phyloP scores from a whole-genome alignment of 2,329 filamentous ascomycete genomes.

The Bipolaris oryzae region DNA sequence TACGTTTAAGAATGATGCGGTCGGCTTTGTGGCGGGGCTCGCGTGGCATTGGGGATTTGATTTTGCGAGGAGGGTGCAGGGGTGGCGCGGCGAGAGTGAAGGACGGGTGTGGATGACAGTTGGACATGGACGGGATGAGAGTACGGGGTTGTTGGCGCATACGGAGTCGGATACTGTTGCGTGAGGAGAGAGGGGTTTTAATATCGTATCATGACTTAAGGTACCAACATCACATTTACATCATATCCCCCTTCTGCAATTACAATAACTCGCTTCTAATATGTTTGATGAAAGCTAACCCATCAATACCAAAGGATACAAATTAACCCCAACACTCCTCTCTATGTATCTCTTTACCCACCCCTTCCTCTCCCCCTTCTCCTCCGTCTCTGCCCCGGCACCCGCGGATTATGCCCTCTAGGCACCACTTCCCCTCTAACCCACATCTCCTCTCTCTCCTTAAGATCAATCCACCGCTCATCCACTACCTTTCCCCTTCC shows the following conservation, averaged over 20 bases:
- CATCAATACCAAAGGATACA: background rate
- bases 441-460: slow-evolving; percentile 33
- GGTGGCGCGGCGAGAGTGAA: slow-evolving; percentile 23
- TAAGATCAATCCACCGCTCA: slow-evolving; percentile 49
- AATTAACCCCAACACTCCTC: background rate
- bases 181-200: background rate
- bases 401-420: background rate
- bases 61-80: slow-evolving; percentile 30
- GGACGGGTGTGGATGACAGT: slow-evolving; percentile 34
- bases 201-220: background rate
- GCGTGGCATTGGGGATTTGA: slow-evolving; percentile 74
- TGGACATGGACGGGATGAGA: slow-evolving; percentile 28
- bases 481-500: slow-evolving; percentile 36
- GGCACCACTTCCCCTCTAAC: slow-evolving; percentile 7
- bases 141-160: slow-evolving; percentile 30
- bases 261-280: background rate
- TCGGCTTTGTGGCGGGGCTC: slow-evolving; percentile 84
- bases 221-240: background rate
- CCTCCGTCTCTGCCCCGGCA: slow-evolving; percentile 10
- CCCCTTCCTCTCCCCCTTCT: slow-evolving; percentile 2
- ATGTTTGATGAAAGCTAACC: too few species aligned
- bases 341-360: background rate
- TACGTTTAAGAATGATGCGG: slow-evolving; percentile 86
- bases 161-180: slow-evolving; percentile 36
- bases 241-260: too few species aligned